phyloP scores from a whole-genome alignment of 208 protist genomes.

The Trypanosoma cruzi region DNA sequence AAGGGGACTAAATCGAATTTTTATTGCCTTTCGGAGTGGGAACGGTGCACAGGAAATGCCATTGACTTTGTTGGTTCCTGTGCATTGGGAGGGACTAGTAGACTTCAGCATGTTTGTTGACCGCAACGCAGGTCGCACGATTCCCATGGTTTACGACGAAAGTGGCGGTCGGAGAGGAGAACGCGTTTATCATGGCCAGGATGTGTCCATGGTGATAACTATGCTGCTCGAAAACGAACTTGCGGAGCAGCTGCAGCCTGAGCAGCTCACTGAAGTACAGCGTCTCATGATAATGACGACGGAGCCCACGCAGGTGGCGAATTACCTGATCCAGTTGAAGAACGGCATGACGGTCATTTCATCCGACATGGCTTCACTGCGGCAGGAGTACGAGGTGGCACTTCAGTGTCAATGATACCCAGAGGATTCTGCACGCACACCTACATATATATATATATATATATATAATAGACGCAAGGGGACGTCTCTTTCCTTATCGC shows the following conservation, averaged over 20 bases:
- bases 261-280: slow-evolving; percentile 61
- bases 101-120: slow-evolving; percentile 92
- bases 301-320: slow-evolving; percentile 72
- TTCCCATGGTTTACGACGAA: slow-evolving; percentile 59
- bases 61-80: slow-evolving; percentile 47
- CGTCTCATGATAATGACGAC: slow-evolving; percentile 56
- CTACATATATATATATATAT: too few relatives aligned
- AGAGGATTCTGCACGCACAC: neutral
- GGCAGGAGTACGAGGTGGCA: slow-evolving; percentile 41
- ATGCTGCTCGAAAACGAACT: slow-evolving; percentile 57
- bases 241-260: slow-evolving; percentile 43
- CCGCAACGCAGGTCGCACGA: slow-evolving; percentile 76
- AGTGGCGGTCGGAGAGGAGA: slow-evolving; percentile 17
- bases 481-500: neutral
- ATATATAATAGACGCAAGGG: slow-evolving; percentile 7
- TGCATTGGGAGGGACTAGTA: slow-evolving; percentile 84
- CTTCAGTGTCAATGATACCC: slow-evolving; percentile 23
- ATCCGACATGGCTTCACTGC: slow-evolving; percentile 43
- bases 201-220: slow-evolving; percentile 52
- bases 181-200: slow-evolving; percentile 58
- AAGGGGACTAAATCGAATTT: slow-evolving; percentile 51
- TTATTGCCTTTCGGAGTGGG: slow-evolving; percentile 43
- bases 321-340: slow-evolving; percentile 74
- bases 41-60: slow-evolving; percentile 5
- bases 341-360: slow-evolving; percentile 65